Base-by-base conservation (phyloP, 257 asterid genomes). In the Solanum tacnaense region DNA sequence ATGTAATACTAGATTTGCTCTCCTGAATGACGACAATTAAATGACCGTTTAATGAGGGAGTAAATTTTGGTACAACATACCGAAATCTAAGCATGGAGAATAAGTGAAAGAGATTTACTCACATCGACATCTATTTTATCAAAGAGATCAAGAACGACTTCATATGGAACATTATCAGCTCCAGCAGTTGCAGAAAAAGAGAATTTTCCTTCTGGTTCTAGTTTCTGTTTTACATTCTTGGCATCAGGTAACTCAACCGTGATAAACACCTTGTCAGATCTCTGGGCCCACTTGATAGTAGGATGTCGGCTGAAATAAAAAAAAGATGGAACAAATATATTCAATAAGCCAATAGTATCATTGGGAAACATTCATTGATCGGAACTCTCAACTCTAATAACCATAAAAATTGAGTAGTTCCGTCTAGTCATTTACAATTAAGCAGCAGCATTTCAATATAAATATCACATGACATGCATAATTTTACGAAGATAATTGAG, bases 191-290 rank as follows among this genome's bases (percentile, higher is more conserved):
- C 97, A 83, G 94, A 92, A 87, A 95, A 95, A 83, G 20, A 86
- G 87, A 95, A 93, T 29, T 92, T 92, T 29, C 98, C 97, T 76
- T 92, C 95, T 16, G 95, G 94, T 60, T 92, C 97, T 88, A 95
- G 91, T 62, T 94, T 94, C 79, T 93, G 90, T 89, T 93, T 93
- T 84, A 92, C 93, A 91, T 92, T 87, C 87, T 94, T 90, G 13
- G 97, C 96, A 91, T 95, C 96, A 29, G 97, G 97, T 13, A 94
- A 91, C 81, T 92, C 96, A 83, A 94, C 92, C 8, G 95, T 95
- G 56, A 94, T 88, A 89, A 87, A 95, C 73, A 95, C 49, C 65
- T 76, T 87, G 89, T 94, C 97, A 1, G 93, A 88, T 85, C 97
- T 90, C 91, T 95, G 95, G n/a, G 98, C 95, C 97, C 98, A 95